Conservation (phyloP, 192 early-diverging fungal genomes). For the Blastocladiella britannica region DNA sequence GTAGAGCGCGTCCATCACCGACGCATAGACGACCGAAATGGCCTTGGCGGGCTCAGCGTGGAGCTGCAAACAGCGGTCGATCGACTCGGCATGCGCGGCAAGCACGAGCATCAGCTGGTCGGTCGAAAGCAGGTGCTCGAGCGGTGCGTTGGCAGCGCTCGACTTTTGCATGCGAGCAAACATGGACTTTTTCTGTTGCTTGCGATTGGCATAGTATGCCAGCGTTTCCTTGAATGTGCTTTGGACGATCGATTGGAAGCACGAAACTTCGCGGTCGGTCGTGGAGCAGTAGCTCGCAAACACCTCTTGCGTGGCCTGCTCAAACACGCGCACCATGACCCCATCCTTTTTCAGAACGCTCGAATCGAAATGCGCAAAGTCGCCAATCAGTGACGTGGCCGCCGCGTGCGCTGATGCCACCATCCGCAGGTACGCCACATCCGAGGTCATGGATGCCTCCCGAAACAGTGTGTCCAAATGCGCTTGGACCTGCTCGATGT, state of each 20-base stretch:
- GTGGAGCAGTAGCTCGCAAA: constrained; percentile 10
- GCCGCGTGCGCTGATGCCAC: constrained; percentile 49
- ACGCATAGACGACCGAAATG: neutral
- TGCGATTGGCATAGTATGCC: constrained; percentile 1
- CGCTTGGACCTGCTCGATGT: constrained; percentile 49
- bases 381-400: constrained; percentile 47
- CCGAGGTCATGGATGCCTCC: constrained; percentile 44
- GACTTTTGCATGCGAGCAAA: neutral
- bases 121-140: neutral
- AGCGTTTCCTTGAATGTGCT: constrained; percentile 17
- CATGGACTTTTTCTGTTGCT: neutral
- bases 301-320: constrained; percentile 17
- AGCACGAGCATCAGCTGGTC: neutral
- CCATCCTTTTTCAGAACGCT: constrained; percentile 19
- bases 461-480: constrained; percentile 62
- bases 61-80: neutral
- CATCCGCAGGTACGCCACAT: constrained; percentile 59
- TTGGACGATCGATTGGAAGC: constrained; percentile 14
- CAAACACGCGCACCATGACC: constrained; percentile 10
- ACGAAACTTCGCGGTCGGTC: constrained; percentile 12
- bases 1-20: neutral
- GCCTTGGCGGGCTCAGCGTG: neutral
- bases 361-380: constrained; percentile 61
- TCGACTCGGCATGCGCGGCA: neutral
- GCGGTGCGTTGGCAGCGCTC: neutral